A percentile compares a stretch with the other conserved stretches of the same genome.
Evolutionary conservation across 208 protist genomes (phyloP).

Genomic region (Chromosphaera perkinsii): DNA sequence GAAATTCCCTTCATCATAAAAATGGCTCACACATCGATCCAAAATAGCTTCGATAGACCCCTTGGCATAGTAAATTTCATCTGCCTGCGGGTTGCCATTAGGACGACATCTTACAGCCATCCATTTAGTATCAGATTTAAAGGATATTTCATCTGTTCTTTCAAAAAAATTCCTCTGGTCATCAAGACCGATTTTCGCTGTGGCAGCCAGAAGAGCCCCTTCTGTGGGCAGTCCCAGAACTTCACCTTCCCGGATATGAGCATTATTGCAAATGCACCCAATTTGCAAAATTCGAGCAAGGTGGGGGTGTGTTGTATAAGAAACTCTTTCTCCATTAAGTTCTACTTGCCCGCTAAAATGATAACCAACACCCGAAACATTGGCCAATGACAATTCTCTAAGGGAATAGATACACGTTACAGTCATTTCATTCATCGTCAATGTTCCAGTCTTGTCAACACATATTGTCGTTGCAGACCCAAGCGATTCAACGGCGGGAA

Average conservation of each 20-base stretch:
- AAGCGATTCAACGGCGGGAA: constrained; percentile 34
- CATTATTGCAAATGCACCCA: constrained; percentile 42
- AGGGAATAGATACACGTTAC: constrained; percentile 20
- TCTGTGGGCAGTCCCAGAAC: constrained; percentile 46
- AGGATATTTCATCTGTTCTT: constrained; percentile 21
- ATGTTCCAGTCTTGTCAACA: constrained; percentile 39
- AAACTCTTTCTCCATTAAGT: background rate
- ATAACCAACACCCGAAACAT: constrained; percentile 22
- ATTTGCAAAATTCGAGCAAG: background rate
- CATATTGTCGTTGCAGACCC: constrained; percentile 33
- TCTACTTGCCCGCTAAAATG: background rate
- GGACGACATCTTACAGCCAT: constrained; percentile 28
- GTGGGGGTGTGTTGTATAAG: background rate
- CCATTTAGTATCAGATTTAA: constrained; percentile 30
- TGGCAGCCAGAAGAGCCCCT: constrained; percentile 32
- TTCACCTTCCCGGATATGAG: constrained; percentile 1
- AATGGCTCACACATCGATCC: background rate
- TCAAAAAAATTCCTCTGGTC: constrained; percentile 18
- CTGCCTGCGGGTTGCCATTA: no score
- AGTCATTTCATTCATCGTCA: constrained; percentile 43
- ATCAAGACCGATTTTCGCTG: constrained; percentile 21
- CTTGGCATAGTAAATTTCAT: constrained; percentile 13
- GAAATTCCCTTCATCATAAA: background rate
- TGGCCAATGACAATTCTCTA: background rate
- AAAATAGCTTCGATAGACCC: constrained; percentile 12